Evolutionary conservation across 2,329 filamentous ascomycete genomes (phyloP), one percentile per base, ranked within the genome.

Genomic region (Trichoderma asperellum): DNA sequence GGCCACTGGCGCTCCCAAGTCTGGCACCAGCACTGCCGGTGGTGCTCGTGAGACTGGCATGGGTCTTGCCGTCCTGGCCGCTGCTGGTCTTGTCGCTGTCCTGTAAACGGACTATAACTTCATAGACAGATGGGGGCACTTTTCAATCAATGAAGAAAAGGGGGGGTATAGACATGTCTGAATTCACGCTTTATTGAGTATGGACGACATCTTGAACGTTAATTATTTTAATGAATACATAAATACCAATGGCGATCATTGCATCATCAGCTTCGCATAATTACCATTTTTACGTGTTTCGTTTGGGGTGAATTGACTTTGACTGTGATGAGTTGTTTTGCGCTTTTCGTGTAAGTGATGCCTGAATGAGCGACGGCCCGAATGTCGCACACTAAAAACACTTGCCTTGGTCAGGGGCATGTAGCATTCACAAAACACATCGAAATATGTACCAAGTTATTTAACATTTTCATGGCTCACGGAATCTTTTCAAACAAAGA

Each of bases 61-160:
- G 71, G 74, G 73, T 64, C 68, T 77, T 62, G 77, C 76, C 5
- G 78, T 74, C n/a, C 68, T 76, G 16, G 78, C 74, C 18, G 77
- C 74, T 63, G 77, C 74, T 32, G 76, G 76, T 37, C 47, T 79
- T 53, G 73, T 74, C 65, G 76, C 72, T 70, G 73, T 75, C 55
- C 71, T 79, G 72, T 78, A 78, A 75, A 32, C 21, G 14, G n/a
- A 24, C n/a, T 12, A 27, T 29, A 21, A 18, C 10, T 34, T 34
- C 18, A 1, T 7, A n/a, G 11, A 43, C 14, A 35, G 21, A 35
- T n/a, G 14, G 14, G 14, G 32, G 12, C 32, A 21, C 14, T 34
- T 34, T 7, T 21, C 27, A 55, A 34, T 5, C n/a, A 6, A 43
- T 11, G 14, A 40, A 21, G 64, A 29, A 24, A 67, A 34, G 29